Evolutionary conservation across 257 asterid genomes (phyloP).

Genomic region (Gardenia jasminoides): DNA sequence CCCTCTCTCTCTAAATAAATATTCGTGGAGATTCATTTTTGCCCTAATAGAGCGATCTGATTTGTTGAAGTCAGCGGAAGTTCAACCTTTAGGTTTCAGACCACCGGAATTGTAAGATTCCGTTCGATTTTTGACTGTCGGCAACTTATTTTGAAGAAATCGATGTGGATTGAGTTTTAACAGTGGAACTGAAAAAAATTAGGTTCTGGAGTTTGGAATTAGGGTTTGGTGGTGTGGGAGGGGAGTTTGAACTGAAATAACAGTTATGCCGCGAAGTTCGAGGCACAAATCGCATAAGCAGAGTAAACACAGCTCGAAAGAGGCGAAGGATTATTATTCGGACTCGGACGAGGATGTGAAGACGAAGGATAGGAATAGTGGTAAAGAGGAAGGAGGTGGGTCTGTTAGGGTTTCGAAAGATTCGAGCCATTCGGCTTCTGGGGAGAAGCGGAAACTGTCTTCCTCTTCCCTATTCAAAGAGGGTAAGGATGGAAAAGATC

Average conservation of each 20-base stretch:
- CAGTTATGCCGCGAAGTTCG: slow-evolving; percentile 82
- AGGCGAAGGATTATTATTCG: slow-evolving; percentile 62
- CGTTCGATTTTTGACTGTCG: slow-evolving; percentile 18
- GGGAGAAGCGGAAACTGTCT: slow-evolving; percentile 82
- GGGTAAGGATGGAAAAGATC: slow-evolving; percentile 59
- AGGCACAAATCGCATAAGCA: slow-evolving; percentile 89
- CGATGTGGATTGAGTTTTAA: slow-evolving; percentile 20
- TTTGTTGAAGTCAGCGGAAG: slow-evolving; percentile 36
- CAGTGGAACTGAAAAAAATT: slow-evolving; percentile 26
- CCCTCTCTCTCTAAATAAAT: not conserved
- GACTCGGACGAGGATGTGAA: slow-evolving; percentile 80
- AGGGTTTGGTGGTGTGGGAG: slow-evolving; percentile 3
- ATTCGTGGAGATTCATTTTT: not conserved
- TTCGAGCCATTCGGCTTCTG: slow-evolving; percentile 48
- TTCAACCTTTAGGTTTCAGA: slow-evolving; percentile 33
- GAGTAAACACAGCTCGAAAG: slow-evolving; percentile 78
- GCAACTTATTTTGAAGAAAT: slow-evolving; percentile 22
- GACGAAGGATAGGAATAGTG: slow-evolving; percentile 54
- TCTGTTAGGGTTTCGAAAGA: slow-evolving; percentile 53
- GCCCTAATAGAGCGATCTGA: slow-evolving; percentile 59
- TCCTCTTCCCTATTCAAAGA: slow-evolving; percentile 58
- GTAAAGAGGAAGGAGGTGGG: slow-evolving; percentile 52
- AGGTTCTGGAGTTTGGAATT: slow-evolving; percentile 53
- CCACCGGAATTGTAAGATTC: slow-evolving; percentile 15
- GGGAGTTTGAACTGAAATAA: slow-evolving; percentile 23